These are phyloP conservation scores for Emmonsia crescens DNA, from an alignment of 2,329 filamentous ascomycete species.

Conservation along the genomic window DNA sequence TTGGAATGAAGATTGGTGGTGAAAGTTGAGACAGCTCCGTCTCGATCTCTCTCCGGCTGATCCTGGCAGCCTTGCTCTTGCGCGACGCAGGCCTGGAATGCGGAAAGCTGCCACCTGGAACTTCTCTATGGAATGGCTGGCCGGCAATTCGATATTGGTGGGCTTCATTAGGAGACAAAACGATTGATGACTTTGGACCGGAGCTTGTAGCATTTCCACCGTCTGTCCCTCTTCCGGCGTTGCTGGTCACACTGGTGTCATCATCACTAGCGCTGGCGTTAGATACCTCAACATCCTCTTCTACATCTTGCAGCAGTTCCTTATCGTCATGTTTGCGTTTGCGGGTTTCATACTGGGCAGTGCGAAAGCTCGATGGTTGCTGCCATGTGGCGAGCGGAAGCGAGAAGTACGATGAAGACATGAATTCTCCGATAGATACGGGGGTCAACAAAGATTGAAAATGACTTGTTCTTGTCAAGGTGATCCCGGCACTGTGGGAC, in stretches of 20 bases:
- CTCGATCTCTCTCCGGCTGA: constrained; percentile 15
- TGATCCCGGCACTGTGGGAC: background rate
- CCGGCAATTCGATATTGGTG: constrained; percentile 35
- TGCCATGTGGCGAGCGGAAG: constrained; percentile 29
- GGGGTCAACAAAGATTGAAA: background rate
- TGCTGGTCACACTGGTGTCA: background rate
- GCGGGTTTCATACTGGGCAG: constrained; percentile 24
- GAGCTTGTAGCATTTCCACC: background rate
- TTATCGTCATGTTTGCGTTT: constrained; percentile 23
- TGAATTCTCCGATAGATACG: constrained; percentile 9
- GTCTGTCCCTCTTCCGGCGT: background rate
- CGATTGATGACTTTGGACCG: constrained; percentile 16
- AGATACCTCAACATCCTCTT: constrained; percentile 2
- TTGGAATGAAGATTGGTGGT: constrained; percentile 25
- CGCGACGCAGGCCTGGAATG: constrained; percentile 22
- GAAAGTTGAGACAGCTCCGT: constrained; percentile 23
- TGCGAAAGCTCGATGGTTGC: constrained; percentile 26
- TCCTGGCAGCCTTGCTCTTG: constrained; percentile 1
- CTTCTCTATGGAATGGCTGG: constrained; percentile 26
- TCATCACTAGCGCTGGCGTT: background rate
- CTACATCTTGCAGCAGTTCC: background rate
- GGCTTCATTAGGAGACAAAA: constrained; percentile 31
- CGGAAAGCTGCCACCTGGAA: constrained; percentile 33
- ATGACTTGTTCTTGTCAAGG: background rate
- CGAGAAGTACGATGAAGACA: constrained; percentile 25